Evolutionary conservation across 495 filamentous ascomycete species (phyloP).

Genomic region (Cercophora samala): DNA sequence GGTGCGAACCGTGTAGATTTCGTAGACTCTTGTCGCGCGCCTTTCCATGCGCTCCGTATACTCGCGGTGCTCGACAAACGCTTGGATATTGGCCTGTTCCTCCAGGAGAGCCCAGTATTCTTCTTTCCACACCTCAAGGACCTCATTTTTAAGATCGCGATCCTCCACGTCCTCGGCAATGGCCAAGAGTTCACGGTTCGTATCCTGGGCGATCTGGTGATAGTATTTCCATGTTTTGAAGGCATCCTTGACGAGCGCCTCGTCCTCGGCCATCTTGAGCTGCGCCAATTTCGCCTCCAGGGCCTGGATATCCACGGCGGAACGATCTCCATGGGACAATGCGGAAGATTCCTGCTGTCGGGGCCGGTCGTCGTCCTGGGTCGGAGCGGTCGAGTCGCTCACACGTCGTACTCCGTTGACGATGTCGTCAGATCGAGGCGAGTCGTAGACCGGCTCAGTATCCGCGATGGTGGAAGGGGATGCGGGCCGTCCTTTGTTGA

Average conservation of each 20-base stretch:
- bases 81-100: constrained; percentile 20
- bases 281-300: constrained; percentile 24
- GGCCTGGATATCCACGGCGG: constrained; percentile 14
- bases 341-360: constrained; percentile 1
- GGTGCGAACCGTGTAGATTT: constrained; percentile 28
- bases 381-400: constrained; percentile 22
- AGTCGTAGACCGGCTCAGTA: constrained; percentile 19
- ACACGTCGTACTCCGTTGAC: constrained; percentile 15
- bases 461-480: constrained; percentile 23
- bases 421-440: constrained; percentile 15
- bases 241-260: constrained; percentile 13
- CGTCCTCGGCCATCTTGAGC: constrained; percentile 18
- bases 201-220: constrained; percentile 10
- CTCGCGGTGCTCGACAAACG: constrained; percentile 19
- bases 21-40: constrained; percentile 30
- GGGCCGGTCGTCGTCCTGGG: constrained; percentile 16
- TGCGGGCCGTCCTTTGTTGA: constrained; percentile 22
- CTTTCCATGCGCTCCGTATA: constrained; percentile 32
- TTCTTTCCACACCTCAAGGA: constrained; percentile 31
- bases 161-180: constrained; percentile 24
- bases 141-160: constrained; percentile 24
- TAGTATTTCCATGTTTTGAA: constrained; percentile 22
- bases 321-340: constrained; percentile 13
- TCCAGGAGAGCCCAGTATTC: constrained; percentile 13
- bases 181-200: constrained; percentile 13